Conservation (phyloP, 2,329 filamentous ascomycete species). For the Pleochaeta shiraiana region DNA sequence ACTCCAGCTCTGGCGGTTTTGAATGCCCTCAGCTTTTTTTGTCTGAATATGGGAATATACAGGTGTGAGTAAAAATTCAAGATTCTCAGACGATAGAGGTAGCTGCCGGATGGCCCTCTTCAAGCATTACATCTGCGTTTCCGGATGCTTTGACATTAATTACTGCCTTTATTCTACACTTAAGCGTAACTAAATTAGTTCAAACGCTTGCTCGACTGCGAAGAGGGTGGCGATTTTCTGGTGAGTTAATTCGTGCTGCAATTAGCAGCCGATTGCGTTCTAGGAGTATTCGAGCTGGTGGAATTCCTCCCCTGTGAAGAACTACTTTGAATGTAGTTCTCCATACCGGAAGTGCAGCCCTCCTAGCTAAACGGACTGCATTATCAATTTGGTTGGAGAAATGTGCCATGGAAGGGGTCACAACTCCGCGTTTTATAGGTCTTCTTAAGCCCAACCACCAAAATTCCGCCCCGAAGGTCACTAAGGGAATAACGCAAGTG, state of each 20-base stretch:
- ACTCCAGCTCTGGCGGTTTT: too few species aligned
- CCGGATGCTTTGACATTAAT: background rate
- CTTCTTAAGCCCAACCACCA: background rate
- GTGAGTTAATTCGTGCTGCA: background rate
- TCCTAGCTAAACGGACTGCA: background rate
- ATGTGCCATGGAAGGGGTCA: background rate
- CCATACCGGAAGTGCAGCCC: background rate
- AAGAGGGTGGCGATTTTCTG: background rate
- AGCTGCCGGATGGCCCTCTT: background rate
- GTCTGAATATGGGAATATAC: too few species aligned
- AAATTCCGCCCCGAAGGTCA: background rate
- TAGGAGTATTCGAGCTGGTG: background rate
- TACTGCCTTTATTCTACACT: background rate
- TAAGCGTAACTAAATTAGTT: background rate
- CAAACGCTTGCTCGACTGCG: background rate
- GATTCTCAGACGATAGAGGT: background rate
- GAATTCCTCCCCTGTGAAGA: background rate
- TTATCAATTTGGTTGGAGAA: background rate
- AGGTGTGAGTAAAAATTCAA: background rate
- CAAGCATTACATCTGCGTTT: background rate
- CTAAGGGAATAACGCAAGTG: background rate
- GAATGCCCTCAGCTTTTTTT: too few species aligned
- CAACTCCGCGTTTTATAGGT: background rate
- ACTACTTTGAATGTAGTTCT: background rate
- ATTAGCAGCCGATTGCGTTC: background rate